Evolutionary conservation across 139 green algal genomes (phyloP).

Genomic region (Chlorella vulgaris): DNA sequence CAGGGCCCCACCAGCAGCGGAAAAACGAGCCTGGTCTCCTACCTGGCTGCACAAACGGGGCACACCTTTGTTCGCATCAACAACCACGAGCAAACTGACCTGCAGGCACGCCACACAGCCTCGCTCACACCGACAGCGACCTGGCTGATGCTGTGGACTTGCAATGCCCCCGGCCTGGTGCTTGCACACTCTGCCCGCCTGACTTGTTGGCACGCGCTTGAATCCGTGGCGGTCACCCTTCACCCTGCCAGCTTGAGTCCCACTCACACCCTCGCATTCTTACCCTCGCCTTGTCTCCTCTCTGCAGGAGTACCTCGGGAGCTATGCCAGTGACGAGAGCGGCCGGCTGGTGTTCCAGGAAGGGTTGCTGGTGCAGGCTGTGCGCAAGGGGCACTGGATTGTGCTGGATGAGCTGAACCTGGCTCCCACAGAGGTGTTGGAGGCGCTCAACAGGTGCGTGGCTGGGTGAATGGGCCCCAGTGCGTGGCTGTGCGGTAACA

Average conservation of each 20-base stretch:
- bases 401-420: slow-evolving; percentile 99
- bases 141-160: too few species aligned
- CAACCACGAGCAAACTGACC: slow-evolving; percentile 99
- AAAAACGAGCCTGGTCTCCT: slow-evolving; percentile 96
- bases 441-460: slow-evolving; percentile 93
- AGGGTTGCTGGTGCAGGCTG: slow-evolving; percentile 91
- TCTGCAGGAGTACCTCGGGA: slow-evolving; percentile 94
- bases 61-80: slow-evolving; percentile 97
- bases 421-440: slow-evolving; percentile 92
- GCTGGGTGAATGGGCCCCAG: not conserved
- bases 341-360: slow-evolving; percentile 89
- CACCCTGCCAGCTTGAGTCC: not conserved
- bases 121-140: too few species aligned
- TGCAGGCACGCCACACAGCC: slow-evolving; percentile 81
- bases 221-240: too few species aligned
- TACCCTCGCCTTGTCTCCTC: not conserved
- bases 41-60: slow-evolving; percentile 92
- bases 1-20: slow-evolving; percentile 96
- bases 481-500: too few species aligned
- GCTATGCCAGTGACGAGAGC: slow-evolving; percentile 78
- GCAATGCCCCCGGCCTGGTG: too few species aligned
- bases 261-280: not conserved
- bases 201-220: too few species aligned
- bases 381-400: slow-evolving; percentile 92
- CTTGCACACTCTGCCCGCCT: too few species aligned